Evolutionary conservation across 2,329 filamentous ascomycete genomes (phyloP), one percentile per base, ranked within the genome.

Genomic region (Exophiala calicioides): DNA sequence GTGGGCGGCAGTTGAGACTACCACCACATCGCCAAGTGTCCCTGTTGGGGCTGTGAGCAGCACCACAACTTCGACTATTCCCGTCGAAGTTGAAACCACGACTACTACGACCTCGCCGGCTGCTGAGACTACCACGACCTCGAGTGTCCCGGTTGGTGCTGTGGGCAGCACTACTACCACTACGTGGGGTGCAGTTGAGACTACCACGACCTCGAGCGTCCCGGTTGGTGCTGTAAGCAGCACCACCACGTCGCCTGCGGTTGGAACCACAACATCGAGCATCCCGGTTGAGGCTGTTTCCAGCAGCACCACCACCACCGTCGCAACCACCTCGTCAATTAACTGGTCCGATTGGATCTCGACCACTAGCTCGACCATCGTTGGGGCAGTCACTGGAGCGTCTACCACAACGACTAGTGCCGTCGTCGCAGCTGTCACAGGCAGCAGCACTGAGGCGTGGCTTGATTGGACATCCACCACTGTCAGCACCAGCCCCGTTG

Each of bases 311-410:
- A 23, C 15, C n/a, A 13, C 24, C n/a, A 44, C 15, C 33, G 9
- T 26, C 5, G n/a, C 18, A 10, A 34, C 43, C 8, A 33, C 43
- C 8, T 23, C 33, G 10, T 37, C 24, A 24, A 23, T 9, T 19
- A 38, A 42, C 2, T 44, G 39, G 42, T 7, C 24, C 8, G 42
- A 41, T 13, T 40, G 41, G 42, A 32, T 32, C 7, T 30, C 43
- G 13, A 20, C 37, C 5, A 42, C 19, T n/a, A 44, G 23, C 31
- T 33, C 8, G 18, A 24, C 20, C 8, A 26, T 31, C 30, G 19
- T 16, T 35, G 19, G 13, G 16, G 8, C 29, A 10, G 27, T 33
- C 18, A 23, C 18, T n/a, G 10, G 12, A 7, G 7, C 21, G 21
- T 16, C 34, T 13, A 39, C 43, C 9, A 30, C 35, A 12, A 27